These are phyloP conservation scores for Atkinsonella hypoxylon DNA, from an alignment of 2,329 filamentous ascomycete genomes.

Conservation along the genomic window DNA sequence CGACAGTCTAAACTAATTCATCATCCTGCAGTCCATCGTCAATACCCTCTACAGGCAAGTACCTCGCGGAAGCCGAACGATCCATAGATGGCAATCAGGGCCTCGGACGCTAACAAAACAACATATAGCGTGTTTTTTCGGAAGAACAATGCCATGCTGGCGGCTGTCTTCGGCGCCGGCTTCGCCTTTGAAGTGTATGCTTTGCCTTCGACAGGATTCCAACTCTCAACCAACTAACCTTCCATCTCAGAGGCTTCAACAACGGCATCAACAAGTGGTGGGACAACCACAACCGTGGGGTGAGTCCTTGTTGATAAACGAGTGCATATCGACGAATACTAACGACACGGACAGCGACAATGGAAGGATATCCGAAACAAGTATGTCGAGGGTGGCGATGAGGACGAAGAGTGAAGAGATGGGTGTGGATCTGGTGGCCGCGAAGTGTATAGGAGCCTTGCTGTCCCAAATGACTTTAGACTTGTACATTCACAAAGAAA, in stretches of 20 bases:
- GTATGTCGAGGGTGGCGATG: slow-evolving; percentile 64
- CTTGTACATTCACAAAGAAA: slow-evolving; percentile 22
- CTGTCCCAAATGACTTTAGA: slow-evolving; percentile 15
- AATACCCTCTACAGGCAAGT: slow-evolving; percentile 28
- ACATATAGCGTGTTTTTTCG: slow-evolving; percentile 63
- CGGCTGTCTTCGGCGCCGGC: slow-evolving; percentile 71
- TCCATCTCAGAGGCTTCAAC: slow-evolving; percentile 61
- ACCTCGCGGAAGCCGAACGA: slow-evolving; percentile 9
- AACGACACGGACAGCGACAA: slow-evolving; percentile 59
- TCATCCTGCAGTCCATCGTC: slow-evolving; percentile 23
- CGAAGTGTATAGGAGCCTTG: slow-evolving; percentile 10
- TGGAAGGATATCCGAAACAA: slow-evolving; percentile 97
- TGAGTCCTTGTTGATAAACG: slow-evolving; percentile 39
- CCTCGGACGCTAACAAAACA: slow-evolving; percentile 14
- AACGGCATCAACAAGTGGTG: slow-evolving; percentile 71
- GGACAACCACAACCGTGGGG: slow-evolving; percentile 84
- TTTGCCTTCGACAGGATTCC: slow-evolving; percentile 13
- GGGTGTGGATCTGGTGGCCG: neutral
- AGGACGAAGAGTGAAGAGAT: slow-evolving; percentile 39
- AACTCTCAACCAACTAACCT: slow-evolving; percentile 19
- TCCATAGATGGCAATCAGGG: slow-evolving; percentile 6
- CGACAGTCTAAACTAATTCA: slow-evolving; percentile 21
- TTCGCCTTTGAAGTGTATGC: slow-evolving; percentile 91
- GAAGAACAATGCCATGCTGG: slow-evolving; percentile 80
- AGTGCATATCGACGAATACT: slow-evolving; percentile 10